Evolutionary conservation across 129 eudicot genomes (phyloP), one percentile per base, ranked within the genome.

Genomic region (Flaveria ramosissima): DNA sequence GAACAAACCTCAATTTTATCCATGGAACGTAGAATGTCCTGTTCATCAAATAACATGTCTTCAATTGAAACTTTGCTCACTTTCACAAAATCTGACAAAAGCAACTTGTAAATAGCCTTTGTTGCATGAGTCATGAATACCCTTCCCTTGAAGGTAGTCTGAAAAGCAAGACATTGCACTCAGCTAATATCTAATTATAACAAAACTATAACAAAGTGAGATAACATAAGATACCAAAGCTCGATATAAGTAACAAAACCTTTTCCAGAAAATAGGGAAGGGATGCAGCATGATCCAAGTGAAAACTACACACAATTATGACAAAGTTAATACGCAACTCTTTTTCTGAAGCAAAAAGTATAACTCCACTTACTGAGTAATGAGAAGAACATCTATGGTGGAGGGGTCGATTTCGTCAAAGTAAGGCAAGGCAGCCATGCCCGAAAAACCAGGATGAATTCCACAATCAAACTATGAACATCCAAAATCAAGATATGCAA

Each of bases 101-200:
- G 97, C 85, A 94, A 72, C 85, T 89, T 91, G 88, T 94, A 94
- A 46, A 94, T 86, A 72, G 98, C 98, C 84, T 94, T 94, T 11
- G 98, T 94, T 48, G 98, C 98, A 87, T 94, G 98, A 53, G 98
- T 94, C 98, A 94, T 94, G 83, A 91, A 94, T 53, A 94, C 98
- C 72, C 96, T 77, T 57, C 98, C 98, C 81, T 83, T 91, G 77
- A 94, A 94, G 21, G 96, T 94, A 27, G 98, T 94, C 98, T 94
- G 89, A 69, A 71, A 82, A 57, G 46, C 20, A 72, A 59, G 55
- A 53, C 42, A 82, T 36, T 9, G 5, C 36, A 80, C 6, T 48
- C 47, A 19, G 47, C 10, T 48, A 41, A 47, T 61, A 72, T 52
- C 17, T 32, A 75, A 56, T 1, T 72, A 57, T 32, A 45, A 41